phyloP scores from a whole-genome alignment of 345 rosid species.

The Abelmoschus esculentus region DNA sequence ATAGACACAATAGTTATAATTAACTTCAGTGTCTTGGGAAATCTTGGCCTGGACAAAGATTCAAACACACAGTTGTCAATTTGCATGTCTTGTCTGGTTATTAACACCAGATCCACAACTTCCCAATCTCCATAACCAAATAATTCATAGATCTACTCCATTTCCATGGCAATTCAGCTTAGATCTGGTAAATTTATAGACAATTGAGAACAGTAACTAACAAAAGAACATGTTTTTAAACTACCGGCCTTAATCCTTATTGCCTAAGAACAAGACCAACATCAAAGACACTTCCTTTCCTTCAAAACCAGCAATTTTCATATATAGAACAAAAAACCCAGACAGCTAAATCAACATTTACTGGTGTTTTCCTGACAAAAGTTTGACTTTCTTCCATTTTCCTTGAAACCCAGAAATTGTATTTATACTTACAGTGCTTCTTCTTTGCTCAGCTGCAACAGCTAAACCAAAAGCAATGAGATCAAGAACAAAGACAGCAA shows the following conservation, averaged over 20 bases:
- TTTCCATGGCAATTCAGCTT: slow-evolving; percentile 3
- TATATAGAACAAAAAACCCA: not conserved
- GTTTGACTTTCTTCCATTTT: not conserved
- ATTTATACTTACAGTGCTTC: slow-evolving; percentile 65
- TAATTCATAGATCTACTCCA: slow-evolving; percentile 8
- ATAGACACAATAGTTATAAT: slow-evolving; percentile 56
- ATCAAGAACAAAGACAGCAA: slow-evolving; percentile 56
- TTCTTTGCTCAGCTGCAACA: slow-evolving; percentile 90
- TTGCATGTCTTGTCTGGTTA: no score
- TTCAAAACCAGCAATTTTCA: not conserved
- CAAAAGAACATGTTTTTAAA: not conserved
- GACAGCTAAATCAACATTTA: not conserved
- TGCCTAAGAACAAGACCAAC: not conserved
- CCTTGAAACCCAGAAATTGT: slow-evolving; percentile 7
- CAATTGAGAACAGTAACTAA: not conserved
- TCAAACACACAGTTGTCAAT: not conserved
- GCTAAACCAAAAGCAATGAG: slow-evolving; percentile 92
- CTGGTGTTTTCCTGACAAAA: not conserved
- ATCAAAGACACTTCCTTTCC: not conserved
- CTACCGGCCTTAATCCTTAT: not conserved
- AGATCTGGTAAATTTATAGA: not conserved
- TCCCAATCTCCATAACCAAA: no score
- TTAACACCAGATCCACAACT: no score
- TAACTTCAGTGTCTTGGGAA: slow-evolving; percentile 34
- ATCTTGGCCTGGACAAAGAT: slow-evolving; percentile 44